A percentile compares a stretch with the other conserved stretches of the same genome.
phyloP scores from a whole-genome alignment of 768 basidiomycete species.

The Leccinum imitatum region DNA sequence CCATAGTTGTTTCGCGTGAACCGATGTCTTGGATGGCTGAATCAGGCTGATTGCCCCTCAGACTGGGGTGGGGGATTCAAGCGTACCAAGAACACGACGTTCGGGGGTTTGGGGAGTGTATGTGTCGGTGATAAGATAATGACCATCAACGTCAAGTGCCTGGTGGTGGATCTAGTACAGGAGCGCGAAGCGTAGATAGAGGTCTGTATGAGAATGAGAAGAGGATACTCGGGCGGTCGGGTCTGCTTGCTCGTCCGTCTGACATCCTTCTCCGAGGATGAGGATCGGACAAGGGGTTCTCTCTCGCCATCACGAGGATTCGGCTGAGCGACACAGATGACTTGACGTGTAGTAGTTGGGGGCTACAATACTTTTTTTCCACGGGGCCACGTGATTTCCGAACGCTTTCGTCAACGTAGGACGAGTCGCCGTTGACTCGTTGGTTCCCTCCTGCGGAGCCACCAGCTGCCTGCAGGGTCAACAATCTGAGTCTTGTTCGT shows the following conservation, averaged over 20 bases:
- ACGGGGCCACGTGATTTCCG: neutral
- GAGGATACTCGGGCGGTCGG: too few species aligned
- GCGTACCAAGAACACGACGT: conserved; percentile 12
- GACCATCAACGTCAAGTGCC: neutral
- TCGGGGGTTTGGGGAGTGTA: conserved; percentile 3
- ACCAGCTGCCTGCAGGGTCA: neutral
- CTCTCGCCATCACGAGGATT: too few species aligned
- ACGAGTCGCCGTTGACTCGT: neutral
- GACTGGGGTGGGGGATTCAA: conserved; percentile 19
- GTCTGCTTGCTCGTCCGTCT: too few species aligned
- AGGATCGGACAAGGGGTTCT: too few species aligned
- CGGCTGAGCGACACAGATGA: neutral
- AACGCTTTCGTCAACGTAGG: too few species aligned
- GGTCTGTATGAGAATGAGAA: too few species aligned
- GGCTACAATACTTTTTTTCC: conserved; percentile 1
- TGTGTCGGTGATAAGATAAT: conserved; percentile 10
- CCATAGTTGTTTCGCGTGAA: neutral
- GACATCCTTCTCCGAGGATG: too few species aligned
- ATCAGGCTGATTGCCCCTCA: neutral
- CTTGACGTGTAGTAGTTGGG: neutral
- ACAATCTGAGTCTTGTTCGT: conserved; percentile 1
- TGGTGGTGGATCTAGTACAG: too few species aligned
- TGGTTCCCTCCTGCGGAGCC: neutral
- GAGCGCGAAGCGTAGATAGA: too few species aligned
- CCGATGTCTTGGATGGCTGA: neutral